phyloP scores from a whole-genome alignment of 2,329 filamentous ascomycete genomes.

The Ustilaginoidea virens region DNA sequence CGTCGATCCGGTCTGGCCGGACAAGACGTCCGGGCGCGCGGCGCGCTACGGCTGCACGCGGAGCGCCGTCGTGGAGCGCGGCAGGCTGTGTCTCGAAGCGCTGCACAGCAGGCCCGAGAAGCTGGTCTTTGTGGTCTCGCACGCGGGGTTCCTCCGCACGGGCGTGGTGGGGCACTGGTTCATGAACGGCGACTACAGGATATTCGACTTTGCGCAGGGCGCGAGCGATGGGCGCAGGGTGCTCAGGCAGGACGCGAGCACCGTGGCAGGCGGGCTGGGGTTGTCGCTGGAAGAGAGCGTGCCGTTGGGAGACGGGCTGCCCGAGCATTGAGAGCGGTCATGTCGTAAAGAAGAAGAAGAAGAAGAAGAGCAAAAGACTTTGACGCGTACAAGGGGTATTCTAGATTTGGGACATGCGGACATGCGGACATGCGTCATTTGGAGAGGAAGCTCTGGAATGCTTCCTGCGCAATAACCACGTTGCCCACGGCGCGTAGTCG shows the following conservation, averaged over 20 bases:
- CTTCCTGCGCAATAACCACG: slow-evolving; percentile 89
- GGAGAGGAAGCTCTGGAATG: slow-evolving; percentile 85
- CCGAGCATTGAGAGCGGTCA: no score
- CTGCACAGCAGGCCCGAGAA: slow-evolving; percentile 41
- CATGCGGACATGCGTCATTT: slow-evolving; percentile 41
- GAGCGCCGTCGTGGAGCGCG: slow-evolving; percentile 37
- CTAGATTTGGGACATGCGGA: no score
- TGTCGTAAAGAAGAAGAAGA: no score
- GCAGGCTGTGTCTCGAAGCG: slow-evolving; percentile 30
- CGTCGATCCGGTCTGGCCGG: slow-evolving; percentile 45
- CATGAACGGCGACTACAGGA: slow-evolving; percentile 48
- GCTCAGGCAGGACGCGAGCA: slow-evolving; percentile 30
- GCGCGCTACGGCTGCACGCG: slow-evolving; percentile 36
- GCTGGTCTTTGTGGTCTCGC: slow-evolving; percentile 47
- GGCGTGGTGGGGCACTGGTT: slow-evolving; percentile 39
- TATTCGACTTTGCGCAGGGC: slow-evolving; percentile 36
- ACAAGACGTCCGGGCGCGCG: slow-evolving; percentile 37
- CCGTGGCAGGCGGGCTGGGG: slow-evolving; percentile 19
- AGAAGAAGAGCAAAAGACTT: no score
- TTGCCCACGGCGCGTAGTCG: slow-evolving; percentile 72
- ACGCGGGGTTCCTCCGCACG: slow-evolving; percentile 46
- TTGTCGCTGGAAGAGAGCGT: slow-evolving; percentile 20
- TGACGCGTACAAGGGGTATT: no score
- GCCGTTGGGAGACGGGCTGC: slow-evolving; percentile 22
- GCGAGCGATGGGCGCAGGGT: slow-evolving; percentile 8